phyloP scores from a whole-genome alignment of 768 basidiomycete species.

The Trametes coccinea region DNA sequence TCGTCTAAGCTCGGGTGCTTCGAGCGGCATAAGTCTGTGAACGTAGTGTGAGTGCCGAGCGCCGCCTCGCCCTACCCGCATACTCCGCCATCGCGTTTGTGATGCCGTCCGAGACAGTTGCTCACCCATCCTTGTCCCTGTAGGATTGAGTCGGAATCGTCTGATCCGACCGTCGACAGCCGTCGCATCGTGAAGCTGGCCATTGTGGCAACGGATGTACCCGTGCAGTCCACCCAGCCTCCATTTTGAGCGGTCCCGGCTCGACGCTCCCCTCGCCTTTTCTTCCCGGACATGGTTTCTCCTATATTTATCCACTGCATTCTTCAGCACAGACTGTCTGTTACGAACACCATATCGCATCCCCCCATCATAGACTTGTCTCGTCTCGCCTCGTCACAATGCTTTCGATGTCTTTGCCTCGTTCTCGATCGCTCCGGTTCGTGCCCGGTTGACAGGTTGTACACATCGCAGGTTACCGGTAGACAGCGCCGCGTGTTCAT shows the following conservation, averaged over 20 bases:
- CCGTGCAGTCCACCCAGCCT: slow-evolving; percentile 15
- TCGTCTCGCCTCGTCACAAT: background rate
- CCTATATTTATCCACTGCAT: slow-evolving; percentile 2
- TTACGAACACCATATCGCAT: background rate
- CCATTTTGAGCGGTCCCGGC: slow-evolving; percentile 1
- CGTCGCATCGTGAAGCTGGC: slow-evolving; percentile 49
- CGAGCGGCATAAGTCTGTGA: slow-evolving; percentile 52
- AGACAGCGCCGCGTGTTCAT: background rate
- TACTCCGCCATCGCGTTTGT: background rate
- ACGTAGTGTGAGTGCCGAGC: slow-evolving; percentile 44
- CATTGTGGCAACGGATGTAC: slow-evolving; percentile 50
- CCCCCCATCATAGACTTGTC: slow-evolving; percentile 1
- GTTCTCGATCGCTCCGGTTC: background rate
- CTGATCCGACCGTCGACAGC: slow-evolving; percentile 41
- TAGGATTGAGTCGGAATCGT: slow-evolving; percentile 46
- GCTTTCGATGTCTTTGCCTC: background rate
- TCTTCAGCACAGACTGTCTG: slow-evolving; percentile 1
- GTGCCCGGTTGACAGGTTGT: background rate
- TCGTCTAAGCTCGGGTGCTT: slow-evolving; percentile 37
- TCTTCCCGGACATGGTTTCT: background rate
- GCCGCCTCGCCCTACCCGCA: background rate
- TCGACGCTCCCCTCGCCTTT: background rate
- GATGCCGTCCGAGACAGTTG: background rate
- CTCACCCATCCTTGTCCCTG: background rate
- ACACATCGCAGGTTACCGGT: background rate